Evolutionary conservation across 2,329 filamentous ascomycete species (phyloP).

Genomic region (Hypoxylon sp.): DNA sequence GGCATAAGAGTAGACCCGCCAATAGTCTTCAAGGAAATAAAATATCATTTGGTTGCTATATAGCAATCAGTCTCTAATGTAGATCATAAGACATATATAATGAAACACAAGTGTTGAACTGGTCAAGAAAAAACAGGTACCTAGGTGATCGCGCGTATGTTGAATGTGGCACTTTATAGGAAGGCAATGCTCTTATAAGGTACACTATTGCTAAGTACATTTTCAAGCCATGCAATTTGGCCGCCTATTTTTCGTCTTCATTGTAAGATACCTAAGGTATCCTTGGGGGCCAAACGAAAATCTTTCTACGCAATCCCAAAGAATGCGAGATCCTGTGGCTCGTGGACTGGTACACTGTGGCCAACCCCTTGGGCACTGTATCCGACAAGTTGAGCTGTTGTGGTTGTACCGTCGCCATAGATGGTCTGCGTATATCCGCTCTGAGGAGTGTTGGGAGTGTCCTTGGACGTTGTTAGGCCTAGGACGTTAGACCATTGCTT

Average conservation of each 20-base stretch:
- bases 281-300: not conserved
- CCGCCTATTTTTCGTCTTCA: not conserved
- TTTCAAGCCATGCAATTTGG: not conserved
- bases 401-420: constrained; percentile 54
- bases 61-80: not conserved
- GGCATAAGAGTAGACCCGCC: too few relatives aligned
- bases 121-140: too few relatives aligned
- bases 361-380: constrained; percentile 55
- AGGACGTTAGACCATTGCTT: constrained; percentile 65
- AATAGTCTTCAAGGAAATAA: too few relatives aligned
- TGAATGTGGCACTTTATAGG: not conserved
- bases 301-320: constrained; percentile 50
- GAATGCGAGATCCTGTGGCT: constrained; percentile 56
- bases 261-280: too few relatives aligned
- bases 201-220: not conserved
- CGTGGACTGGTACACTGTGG: constrained; percentile 56
- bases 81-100: not conserved
- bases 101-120: too few relatives aligned
- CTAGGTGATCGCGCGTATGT: not conserved
- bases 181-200: not conserved
- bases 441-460: constrained; percentile 53
- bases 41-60: too few relatives aligned
- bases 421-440: constrained; percentile 58
- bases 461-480: constrained; percentile 54
- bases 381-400: constrained; percentile 52